A percentile compares a stretch with the other conserved stretches of the same genome.
phyloP scores from a whole-genome alignment of 768 basidiomycete genomes.

The Suillus alpinus region DNA sequence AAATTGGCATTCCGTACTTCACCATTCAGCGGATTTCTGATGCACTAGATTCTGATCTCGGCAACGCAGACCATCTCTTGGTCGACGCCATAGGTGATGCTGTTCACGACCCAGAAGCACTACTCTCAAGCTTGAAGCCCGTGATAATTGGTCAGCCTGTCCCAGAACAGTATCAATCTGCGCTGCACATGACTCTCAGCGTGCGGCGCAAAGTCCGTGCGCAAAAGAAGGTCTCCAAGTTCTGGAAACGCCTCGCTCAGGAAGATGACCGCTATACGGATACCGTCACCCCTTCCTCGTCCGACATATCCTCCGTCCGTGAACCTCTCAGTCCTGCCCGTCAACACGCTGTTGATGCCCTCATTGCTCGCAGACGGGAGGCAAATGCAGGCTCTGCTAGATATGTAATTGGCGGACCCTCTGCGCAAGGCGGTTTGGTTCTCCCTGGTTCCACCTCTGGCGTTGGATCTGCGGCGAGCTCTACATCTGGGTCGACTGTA shows the following conservation, averaged over 20 bases:
- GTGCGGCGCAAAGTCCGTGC: conserved; percentile 43
- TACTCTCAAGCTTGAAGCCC: conserved; percentile 43
- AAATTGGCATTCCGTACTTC: conserved; percentile 25
- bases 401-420: conserved; percentile 19
- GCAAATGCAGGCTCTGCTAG: conserved; percentile 16
- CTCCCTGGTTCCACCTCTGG: conserved; percentile 18
- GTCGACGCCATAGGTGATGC: conserved; percentile 43
- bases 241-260: conserved; percentile 44
- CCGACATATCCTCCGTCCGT: conserved; percentile 27
- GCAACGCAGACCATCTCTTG: conserved; percentile 40
- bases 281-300: conserved; percentile 28
- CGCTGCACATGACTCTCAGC: conserved; percentile 43
- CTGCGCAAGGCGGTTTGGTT: conserved; percentile 11
- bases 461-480: conserved; percentile 6
- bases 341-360: conserved; percentile 36
- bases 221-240: conserved; percentile 42
- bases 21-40: conserved; percentile 22
- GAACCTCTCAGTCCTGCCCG: conserved; percentile 24
- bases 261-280: conserved; percentile 22
- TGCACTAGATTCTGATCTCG: conserved; percentile 23
- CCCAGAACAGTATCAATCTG: conserved; percentile 43
- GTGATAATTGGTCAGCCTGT: conserved; percentile 34
- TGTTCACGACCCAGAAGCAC: conserved; percentile 33
- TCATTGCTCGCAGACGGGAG: conserved; percentile 27
- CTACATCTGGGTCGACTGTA: conserved; percentile 21